These are phyloP conservation scores for Gentiana straminea DNA, from an alignment of 257 asterid species.

Conservation along the genomic window DNA sequence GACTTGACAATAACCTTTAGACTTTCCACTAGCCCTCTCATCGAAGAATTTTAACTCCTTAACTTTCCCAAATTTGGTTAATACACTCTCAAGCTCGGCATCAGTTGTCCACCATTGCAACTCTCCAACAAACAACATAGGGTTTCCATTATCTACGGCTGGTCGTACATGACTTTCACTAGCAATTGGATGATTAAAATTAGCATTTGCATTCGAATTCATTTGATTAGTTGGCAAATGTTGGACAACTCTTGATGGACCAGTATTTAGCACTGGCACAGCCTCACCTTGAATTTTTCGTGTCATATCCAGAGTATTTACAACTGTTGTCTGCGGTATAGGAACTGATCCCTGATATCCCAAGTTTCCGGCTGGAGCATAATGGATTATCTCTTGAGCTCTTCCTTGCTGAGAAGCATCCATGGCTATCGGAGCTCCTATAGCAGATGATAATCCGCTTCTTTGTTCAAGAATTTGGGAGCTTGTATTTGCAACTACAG, in stretches of 20 bases:
- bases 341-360: slow-evolving; percentile 46
- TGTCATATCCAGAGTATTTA: slow-evolving; percentile 25
- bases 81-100: slow-evolving; percentile 41
- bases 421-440: slow-evolving; percentile 23
- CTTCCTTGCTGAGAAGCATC: slow-evolving; percentile 15
- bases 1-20: slow-evolving; percentile 53
- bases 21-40: slow-evolving; percentile 58
- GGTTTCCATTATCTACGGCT: slow-evolving; percentile 50
- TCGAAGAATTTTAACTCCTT: slow-evolving; percentile 50
- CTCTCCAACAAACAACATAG: slow-evolving; percentile 49
- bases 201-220: slow-evolving; percentile 22
- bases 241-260: slow-evolving; percentile 32
- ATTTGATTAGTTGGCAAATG: slow-evolving; percentile 33
- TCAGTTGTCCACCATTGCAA: slow-evolving; percentile 63
- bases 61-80: slow-evolving; percentile 32
- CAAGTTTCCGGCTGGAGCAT: slow-evolving; percentile 36
- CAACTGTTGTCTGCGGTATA: slow-evolving; percentile 26
- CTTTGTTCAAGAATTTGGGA: slow-evolving; percentile 34
- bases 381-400: slow-evolving; percentile 21
- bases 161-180: slow-evolving; percentile 47
- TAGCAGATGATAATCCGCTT: slow-evolving; percentile 21
- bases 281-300: slow-evolving; percentile 39
- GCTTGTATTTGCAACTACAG: slow-evolving; percentile 46
- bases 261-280: slow-evolving; percentile 23
- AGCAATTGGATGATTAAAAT: slow-evolving; percentile 31